phyloP scores from a whole-genome alignment of 805 yeast species.

The Starmera quercuum region DNA sequence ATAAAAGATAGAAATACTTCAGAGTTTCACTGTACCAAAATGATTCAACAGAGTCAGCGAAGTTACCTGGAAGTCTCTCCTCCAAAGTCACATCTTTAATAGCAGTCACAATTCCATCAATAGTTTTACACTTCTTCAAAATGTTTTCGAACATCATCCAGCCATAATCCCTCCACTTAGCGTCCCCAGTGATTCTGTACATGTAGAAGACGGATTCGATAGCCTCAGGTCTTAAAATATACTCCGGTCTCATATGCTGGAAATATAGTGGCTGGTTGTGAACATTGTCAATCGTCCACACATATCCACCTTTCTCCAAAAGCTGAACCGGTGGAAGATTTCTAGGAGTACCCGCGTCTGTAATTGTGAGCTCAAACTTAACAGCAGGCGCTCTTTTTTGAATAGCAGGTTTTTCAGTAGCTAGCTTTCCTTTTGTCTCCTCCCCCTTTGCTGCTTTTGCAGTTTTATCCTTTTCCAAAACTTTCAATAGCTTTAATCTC shows the following conservation, averaged over 20 bases:
- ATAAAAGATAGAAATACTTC: slow-evolving; percentile 45
- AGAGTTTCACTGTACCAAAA: slow-evolving; percentile 55
- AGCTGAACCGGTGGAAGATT: not conserved
- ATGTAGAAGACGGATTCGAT: slow-evolving; percentile 53
- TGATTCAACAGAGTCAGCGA: slow-evolving; percentile 33
- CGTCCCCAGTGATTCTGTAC: slow-evolving; percentile 54
- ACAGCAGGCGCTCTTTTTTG: no score
- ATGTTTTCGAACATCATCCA: slow-evolving; percentile 37
- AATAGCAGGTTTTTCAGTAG: not conserved
- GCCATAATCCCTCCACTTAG: slow-evolving; percentile 48
- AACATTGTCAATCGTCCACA: slow-evolving; percentile 8
- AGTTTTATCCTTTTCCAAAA: not conserved
- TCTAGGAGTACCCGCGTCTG: not conserved
- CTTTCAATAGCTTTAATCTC: not conserved
- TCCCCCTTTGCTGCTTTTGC: not conserved
- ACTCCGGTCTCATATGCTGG: slow-evolving; percentile 27
- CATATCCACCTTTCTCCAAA: slow-evolving; percentile 2
- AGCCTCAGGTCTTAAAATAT: slow-evolving; percentile 51
- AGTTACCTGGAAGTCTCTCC: slow-evolving; percentile 16
- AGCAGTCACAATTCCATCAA: slow-evolving; percentile 30
- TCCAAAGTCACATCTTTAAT: slow-evolving; percentile 30
- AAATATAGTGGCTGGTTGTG: slow-evolving; percentile 23
- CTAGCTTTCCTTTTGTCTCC: not conserved
- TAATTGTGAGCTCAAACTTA: no score
- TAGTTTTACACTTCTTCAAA: slow-evolving; percentile 21